Evolutionary conservation across 2,329 filamentous ascomycete species (phyloP).

Genomic region (Aspergillus uvarum): DNA sequence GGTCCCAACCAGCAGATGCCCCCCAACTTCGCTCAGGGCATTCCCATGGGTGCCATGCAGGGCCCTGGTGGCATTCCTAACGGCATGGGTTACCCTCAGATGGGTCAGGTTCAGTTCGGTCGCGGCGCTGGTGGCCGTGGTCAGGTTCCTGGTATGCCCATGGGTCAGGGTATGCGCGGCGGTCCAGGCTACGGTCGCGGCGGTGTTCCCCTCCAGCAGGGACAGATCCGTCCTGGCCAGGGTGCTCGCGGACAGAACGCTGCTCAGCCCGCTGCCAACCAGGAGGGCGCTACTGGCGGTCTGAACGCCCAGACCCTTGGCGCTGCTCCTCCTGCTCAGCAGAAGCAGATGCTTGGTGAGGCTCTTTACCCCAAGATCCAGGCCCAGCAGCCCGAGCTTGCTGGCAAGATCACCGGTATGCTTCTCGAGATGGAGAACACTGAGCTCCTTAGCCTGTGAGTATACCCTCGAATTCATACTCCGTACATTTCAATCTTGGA

Average conservation of each 20-base stretch:
- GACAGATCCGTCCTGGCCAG: slow-evolving; percentile 43
- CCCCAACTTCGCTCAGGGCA: slow-evolving; percentile 76
- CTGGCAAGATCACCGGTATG: slow-evolving; percentile 99
- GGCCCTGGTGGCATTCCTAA: slow-evolving; percentile 71
- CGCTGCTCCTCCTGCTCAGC: slow-evolving; percentile 65
- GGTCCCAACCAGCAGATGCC: slow-evolving; percentile 81
- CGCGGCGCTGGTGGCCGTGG: slow-evolving; percentile 70
- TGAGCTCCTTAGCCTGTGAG: slow-evolving; percentile 94
- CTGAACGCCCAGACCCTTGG: slow-evolving; percentile 54
- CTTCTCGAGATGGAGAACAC: slow-evolving; percentile 98
- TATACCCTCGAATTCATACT: slow-evolving; percentile 31
- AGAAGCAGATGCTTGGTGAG: slow-evolving; percentile 99
- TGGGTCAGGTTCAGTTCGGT: slow-evolving; percentile 75
- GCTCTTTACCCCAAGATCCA: slow-evolving; percentile 98
- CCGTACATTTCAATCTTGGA: no score
- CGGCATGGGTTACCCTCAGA: slow-evolving; percentile 75
- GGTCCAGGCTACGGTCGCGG: slow-evolving; percentile 49
- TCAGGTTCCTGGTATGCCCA: slow-evolving; percentile 67
- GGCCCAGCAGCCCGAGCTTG: slow-evolving; percentile 88
- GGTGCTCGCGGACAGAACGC: slow-evolving; percentile 44
- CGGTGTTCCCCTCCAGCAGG: slow-evolving; percentile 40
- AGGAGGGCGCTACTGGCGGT: slow-evolving; percentile 39
- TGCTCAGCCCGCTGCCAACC: slow-evolving; percentile 35
- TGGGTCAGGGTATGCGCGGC: slow-evolving; percentile 55
- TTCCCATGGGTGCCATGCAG: slow-evolving; percentile 58